Evolutionary conservation across 768 basidiomycete genomes (phyloP), one percentile per base, ranked within the genome.

Genomic region (Gyrodon lividus): DNA sequence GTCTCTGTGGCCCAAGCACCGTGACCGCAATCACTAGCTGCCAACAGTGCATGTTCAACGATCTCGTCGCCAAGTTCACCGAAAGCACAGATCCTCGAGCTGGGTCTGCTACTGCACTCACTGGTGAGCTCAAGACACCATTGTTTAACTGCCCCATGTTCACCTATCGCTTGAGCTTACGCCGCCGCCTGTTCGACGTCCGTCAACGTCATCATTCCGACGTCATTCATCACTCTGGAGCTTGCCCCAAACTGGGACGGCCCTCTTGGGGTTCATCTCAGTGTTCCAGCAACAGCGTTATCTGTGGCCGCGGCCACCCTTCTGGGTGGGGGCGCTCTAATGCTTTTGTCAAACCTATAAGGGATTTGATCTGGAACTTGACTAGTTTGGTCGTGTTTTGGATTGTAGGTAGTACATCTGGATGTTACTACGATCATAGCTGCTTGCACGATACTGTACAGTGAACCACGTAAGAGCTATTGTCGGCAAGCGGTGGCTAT

Each of bases 21-120:
- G 73, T 81, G 28, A 50, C 64, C 1, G 57, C 69, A 1, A 66
- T 90, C 49, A 67, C 73, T 2, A 44, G 59, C 30, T 87, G 87
- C 69, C 78, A 90, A 65, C 80, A 83, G 59, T 90, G 87, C 73
- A 78, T 86, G 76, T 83, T 86, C 61, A 64, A 68, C 37, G 70
- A 71, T 50, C 69, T 88, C 23, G 76, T 91, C 56, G 59, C 61
- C 8, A 67, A 69, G 31, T 83, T 84, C 61, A 62, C 72, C 49
- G 72, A 64, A 20, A 68, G 73, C 50, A 74, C 77, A 9, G 81
- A 86, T 63, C 68, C 73, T 44, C 72, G 74, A 14, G 80, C 78
- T 4, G 88, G 87, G 8, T 83, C 83, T n/a, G 74, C 76, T 43
- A 63, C 75, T 14, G 72, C 84, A n/a, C 68, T 89, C 37, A 65